Evolutionary conservation across 2,329 filamentous ascomycete species (phyloP), one percentile per base, ranked within the genome.

Genomic region (Sporothrix pseudoabietina): DNA sequence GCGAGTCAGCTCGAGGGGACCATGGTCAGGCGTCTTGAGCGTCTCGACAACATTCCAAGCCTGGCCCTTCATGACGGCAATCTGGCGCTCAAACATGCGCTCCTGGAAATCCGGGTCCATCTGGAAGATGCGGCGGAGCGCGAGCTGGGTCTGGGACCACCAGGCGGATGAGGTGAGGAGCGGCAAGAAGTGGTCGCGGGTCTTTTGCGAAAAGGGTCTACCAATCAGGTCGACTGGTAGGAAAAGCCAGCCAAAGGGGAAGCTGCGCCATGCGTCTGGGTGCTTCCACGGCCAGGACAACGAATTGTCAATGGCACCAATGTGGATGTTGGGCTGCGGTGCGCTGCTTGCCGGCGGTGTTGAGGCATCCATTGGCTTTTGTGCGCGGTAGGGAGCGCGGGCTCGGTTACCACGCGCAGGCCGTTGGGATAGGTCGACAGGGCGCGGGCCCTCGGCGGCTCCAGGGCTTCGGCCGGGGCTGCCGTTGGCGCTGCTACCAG

Each of bases 31-130:
- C 22, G 92, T 92, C 81, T 99, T 99, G 75, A 99, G 87, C 0
- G 96, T 98, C 83, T 99, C 96, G 4, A 99, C 96, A 0, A 99
- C 96, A 80, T 99, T 99, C 94, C 96, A 99, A 0, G 96, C 96
- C 80, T 99, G 96, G 12, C 96, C 96, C 82, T 99, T 99, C 94
- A 99, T 97, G 74, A 99, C 96, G 0, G 96, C 95, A 75, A 99
- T 97, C 80, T 99, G 96, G 77, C 93, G 90, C n/a, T 94, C 94
- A 83, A 97, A 99, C 96, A 99, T 99, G 82, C 93, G 92, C 83
- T 99, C 96, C 80, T 98, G 94, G 82, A 99, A 99, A 82, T 99
- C 96, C 2, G 91, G 90, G 81, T 99, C 96, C 80, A 97, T 89
- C 77, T 93, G 91, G 80, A 99, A 99, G 63, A 98, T 91, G 75